phyloP scores from a whole-genome alignment of 805 yeast species.

The Pichia occidentalis region DNA sequence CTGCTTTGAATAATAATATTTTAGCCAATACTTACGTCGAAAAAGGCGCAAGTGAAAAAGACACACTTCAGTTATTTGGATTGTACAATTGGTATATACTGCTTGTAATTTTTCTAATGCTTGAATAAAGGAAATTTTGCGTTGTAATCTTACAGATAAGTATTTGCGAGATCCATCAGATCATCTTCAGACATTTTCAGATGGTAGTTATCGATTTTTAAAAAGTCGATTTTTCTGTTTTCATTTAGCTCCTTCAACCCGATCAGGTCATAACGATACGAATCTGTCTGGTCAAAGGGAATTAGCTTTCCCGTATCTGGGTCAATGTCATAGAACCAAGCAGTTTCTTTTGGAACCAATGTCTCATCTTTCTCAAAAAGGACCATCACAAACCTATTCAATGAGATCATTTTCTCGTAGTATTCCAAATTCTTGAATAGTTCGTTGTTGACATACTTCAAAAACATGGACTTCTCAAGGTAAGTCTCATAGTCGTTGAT shows the following conservation, averaged over 20 bases:
- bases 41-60: too few species aligned
- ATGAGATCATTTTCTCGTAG: conserved; percentile 33
- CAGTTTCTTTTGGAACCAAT: conserved; percentile 64
- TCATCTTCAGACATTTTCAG: conserved; percentile 56
- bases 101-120: too few species aligned
- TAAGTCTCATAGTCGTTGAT: conserved; percentile 44
- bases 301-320: conserved; percentile 35
- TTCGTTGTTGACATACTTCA: conserved; percentile 68
- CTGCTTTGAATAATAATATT: too few species aligned
- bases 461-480: conserved; percentile 47
- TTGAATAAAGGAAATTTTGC: too few species aligned
- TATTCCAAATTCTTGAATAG: conserved; percentile 30
- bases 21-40: too few species aligned
- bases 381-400: conserved; percentile 53
- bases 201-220: conserved; percentile 50
- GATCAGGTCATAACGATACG: conserved; percentile 49
- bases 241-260: conserved; percentile 49
- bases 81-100: too few species aligned
- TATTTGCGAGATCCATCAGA: conserved; percentile 36
- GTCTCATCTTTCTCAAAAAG: conserved; percentile 59
- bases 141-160: conserved; percentile 45
- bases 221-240: conserved; percentile 40
- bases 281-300: conserved; percentile 41
- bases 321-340: conserved; percentile 57
- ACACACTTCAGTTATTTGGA: too few species aligned